Conservation (phyloP, 352 stramenopile species). For the Phytophthora syringae region DNA sequence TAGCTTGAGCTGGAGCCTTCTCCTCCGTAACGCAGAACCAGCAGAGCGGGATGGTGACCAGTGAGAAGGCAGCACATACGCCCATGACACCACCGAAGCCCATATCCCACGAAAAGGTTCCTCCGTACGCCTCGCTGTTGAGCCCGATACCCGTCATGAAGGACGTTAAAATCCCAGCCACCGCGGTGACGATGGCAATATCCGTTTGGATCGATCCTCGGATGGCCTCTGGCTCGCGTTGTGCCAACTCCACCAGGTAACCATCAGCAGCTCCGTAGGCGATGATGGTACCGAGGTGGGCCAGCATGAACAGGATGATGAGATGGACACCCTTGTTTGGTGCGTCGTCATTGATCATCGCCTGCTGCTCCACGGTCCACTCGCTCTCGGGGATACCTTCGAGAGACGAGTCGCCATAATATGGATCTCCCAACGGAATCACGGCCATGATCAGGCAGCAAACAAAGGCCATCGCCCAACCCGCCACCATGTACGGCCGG, state of each 20-base stretch:
- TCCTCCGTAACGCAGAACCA: slow-evolving; percentile 51
- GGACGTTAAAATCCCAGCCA: slow-evolving; percentile 34
- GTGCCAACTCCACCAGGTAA: slow-evolving; percentile 54
- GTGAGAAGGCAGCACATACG: slow-evolving; percentile 33
- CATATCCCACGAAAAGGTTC: slow-evolving; percentile 48
- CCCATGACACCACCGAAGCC: slow-evolving; percentile 50
- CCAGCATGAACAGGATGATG: slow-evolving; percentile 56
- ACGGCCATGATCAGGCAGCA: slow-evolving; percentile 46
- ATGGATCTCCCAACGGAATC: slow-evolving; percentile 44
- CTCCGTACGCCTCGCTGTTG: slow-evolving; percentile 49
- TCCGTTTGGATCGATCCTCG: slow-evolving; percentile 49
- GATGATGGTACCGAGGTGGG: slow-evolving; percentile 51
- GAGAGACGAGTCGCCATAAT: slow-evolving; percentile 44
- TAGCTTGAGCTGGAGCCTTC: slow-evolving; percentile 20
- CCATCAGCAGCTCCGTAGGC: slow-evolving; percentile 46
- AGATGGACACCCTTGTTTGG: slow-evolving; percentile 40
- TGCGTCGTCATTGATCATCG: slow-evolving; percentile 39
- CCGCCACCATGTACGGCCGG: slow-evolving; percentile 51
- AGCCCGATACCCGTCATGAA: slow-evolving; percentile 54
- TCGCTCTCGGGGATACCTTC: slow-evolving; percentile 21
- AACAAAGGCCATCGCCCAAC: slow-evolving; percentile 40
- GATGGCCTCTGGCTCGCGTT: slow-evolving; percentile 48
- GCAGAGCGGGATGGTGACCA: slow-evolving; percentile 36
- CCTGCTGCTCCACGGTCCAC: slow-evolving; percentile 37
- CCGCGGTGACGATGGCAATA: slow-evolving; percentile 31